phyloP scores from a whole-genome alignment of 169 alveolate species.

The Babesia bovis region DNA sequence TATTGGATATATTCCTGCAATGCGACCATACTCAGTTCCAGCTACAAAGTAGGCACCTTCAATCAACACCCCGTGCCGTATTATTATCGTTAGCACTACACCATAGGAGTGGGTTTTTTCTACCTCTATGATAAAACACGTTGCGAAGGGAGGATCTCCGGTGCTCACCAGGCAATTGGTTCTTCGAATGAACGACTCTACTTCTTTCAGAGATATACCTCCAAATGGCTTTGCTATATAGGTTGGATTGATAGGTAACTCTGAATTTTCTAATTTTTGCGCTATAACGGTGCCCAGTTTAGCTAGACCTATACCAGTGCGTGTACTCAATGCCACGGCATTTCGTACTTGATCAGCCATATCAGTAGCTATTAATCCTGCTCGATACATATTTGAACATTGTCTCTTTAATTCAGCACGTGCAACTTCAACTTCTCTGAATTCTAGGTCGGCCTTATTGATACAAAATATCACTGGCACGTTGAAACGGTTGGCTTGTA shows the following conservation, averaged over 20 bases:
- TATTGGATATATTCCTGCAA: conserved; percentile 63
- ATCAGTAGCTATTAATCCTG: conserved; percentile 62
- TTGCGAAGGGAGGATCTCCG: conserved; percentile 68
- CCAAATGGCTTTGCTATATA: conserved; percentile 5
- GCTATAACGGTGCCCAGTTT: conserved; percentile 37
- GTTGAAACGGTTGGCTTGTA: conserved; percentile 76
- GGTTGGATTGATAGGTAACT: conserved; percentile 44
- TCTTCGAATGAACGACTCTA: conserved; percentile 66
- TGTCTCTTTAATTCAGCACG: conserved; percentile 71
- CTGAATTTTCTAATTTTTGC: conserved; percentile 28
- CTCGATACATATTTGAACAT: conserved; percentile 56
- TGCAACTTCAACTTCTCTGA: conserved; percentile 67
- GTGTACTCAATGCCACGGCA: conserved; percentile 70
- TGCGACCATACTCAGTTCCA: conserved; percentile 78
- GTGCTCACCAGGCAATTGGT: conserved; percentile 70
- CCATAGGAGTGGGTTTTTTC: conserved; percentile 71
- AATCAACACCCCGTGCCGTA: conserved; percentile 72
- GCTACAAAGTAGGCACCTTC: conserved; percentile 79
- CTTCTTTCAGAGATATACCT: conserved; percentile 24
- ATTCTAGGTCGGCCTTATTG: conserved; percentile 72
- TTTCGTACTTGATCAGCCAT: conserved; percentile 48
- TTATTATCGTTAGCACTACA: conserved; percentile 64
- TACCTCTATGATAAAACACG: conserved; percentile 72
- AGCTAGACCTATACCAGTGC: conserved; percentile 56
- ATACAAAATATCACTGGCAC: conserved; percentile 77